Conservation (phyloP, 768 basidiomycete genomes). For the Dacryopinax spathularia region DNA sequence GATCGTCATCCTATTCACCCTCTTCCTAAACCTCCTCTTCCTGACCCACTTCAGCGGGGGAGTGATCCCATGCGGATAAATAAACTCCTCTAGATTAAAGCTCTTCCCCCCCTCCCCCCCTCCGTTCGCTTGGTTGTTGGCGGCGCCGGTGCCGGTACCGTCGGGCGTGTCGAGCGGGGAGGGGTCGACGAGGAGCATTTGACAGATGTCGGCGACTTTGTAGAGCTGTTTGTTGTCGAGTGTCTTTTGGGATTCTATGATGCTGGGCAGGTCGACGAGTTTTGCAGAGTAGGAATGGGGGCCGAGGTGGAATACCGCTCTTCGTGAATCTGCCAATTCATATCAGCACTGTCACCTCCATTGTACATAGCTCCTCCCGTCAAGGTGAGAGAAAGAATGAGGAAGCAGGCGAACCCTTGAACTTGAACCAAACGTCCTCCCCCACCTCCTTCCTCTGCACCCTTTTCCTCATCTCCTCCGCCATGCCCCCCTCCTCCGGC, state of each 20-base stretch:
- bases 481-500: conserved; percentile 65
- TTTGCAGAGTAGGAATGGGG: conserved; percentile 73
- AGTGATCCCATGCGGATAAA: conserved; percentile 92
- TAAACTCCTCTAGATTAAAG: conserved; percentile 88
- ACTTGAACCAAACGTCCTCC: conserved; percentile 93
- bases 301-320: conserved; percentile 79
- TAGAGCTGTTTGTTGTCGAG: conserved; percentile 94
- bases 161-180: not conserved
- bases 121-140: not conserved
- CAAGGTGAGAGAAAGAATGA: not conserved
- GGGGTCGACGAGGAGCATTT: conserved; percentile 36
- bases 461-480: conserved; percentile 63
- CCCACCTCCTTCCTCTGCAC: conserved; percentile 61
- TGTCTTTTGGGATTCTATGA: conserved; percentile 91
- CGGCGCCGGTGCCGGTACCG: not conserved
- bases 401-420: conserved; percentile 70
- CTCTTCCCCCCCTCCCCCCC: conserved; percentile 26
- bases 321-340: conserved; percentile 55
- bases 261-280: conserved; percentile 87
- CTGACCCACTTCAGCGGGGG: conserved; percentile 82
- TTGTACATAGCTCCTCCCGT: conserved; percentile 5
- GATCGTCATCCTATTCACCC: conserved; percentile 80
- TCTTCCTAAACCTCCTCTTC: conserved; percentile 83
- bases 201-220: conserved; percentile 97
- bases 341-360: not conserved